phyloP scores from a whole-genome alignment of 805 yeast genomes.

The Kuraishia floccosa region DNA sequence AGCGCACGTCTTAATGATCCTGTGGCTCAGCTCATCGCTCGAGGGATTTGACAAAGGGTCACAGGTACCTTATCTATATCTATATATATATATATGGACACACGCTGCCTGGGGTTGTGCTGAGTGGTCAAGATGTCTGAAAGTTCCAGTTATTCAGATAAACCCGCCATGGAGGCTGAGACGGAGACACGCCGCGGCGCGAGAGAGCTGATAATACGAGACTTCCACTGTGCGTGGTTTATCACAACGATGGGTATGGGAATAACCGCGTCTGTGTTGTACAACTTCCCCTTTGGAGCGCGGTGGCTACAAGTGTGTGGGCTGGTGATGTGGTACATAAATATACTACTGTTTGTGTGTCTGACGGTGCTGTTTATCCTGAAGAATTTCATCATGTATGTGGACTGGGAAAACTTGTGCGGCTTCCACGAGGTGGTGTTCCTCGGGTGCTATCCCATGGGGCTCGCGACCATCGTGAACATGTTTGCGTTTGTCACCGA shows the following conservation, averaged over 20 bases:
- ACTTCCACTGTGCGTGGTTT: conserved; percentile 51
- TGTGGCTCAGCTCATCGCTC: too few relatives aligned
- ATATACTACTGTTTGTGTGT: conserved; percentile 33
- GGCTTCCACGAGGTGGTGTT: conserved; percentile 26
- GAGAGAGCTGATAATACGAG: too few relatives aligned
- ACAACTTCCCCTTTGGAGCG: conserved; percentile 40
- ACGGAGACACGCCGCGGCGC: too few relatives aligned
- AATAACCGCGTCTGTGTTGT: conserved; percentile 49
- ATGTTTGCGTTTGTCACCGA: conserved; percentile 36
- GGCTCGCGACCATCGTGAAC: conserved; percentile 52
- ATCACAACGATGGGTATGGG: conserved; percentile 80
- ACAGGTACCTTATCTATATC: too few relatives aligned
- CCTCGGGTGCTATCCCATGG: conserved; percentile 82
- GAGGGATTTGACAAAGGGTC: too few relatives aligned
- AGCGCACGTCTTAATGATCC: too few relatives aligned
- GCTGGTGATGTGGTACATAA: conserved; percentile 34
- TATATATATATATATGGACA: too few relatives aligned
- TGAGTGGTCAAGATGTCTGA: too few relatives aligned
- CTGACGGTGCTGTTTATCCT: conserved; percentile 28
- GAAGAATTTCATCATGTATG: conserved; percentile 24
- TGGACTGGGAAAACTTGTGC: conserved; percentile 12
- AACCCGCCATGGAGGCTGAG: too few relatives aligned
- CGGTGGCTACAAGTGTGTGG: conserved; percentile 11
- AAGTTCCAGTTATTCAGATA: too few relatives aligned
- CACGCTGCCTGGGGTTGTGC: too few relatives aligned